phyloP scores from a whole-genome alignment of 140 eudicot genomes.

The Flaveria floridana region DNA sequence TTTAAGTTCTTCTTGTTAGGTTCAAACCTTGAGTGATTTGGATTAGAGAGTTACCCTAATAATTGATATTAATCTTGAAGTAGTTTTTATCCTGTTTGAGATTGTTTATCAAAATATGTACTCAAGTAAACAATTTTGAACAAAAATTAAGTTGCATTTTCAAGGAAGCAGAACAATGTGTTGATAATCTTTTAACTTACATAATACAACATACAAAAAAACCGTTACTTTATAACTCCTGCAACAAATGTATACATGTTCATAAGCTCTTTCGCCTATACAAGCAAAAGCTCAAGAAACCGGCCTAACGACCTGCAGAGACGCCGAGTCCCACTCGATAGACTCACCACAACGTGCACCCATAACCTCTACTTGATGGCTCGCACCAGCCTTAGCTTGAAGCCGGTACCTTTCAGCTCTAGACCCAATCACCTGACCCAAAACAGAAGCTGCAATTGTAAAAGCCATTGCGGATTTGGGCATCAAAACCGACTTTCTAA shows the following conservation, averaged over 20 bases:
- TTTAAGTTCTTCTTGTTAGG: no score
- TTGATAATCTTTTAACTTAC: constrained; percentile 5
- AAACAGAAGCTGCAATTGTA: constrained; percentile 84
- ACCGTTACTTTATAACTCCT: neutral
- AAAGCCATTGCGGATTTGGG: constrained; percentile 97
- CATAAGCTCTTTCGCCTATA: neutral
- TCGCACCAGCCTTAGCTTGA: constrained; percentile 39
- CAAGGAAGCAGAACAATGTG: neutral
- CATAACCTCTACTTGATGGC: constrained; percentile 17
- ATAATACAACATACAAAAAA: constrained; percentile 15
- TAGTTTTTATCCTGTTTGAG: neutral
- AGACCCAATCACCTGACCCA: constrained; percentile 96
- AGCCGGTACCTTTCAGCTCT: constrained; percentile 85
- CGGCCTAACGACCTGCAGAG: constrained; percentile 44
- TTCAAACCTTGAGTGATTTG: no score
- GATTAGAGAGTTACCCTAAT: no score
- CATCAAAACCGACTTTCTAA: constrained; percentile 85
- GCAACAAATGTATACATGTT: constrained; percentile 3
- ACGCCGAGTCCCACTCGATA: constrained; percentile 49
- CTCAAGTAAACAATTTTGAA: constrained; percentile 10
- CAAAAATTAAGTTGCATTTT: neutral
- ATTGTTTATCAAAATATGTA: neutral
- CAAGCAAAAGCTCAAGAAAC: constrained; percentile 30
- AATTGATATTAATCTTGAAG: no score
- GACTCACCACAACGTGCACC: constrained; percentile 51